These are phyloP conservation scores for Apophysomyces trapeziformis DNA, from an alignment of 371 early-diverging fungal species.

Conservation along the genomic window DNA sequence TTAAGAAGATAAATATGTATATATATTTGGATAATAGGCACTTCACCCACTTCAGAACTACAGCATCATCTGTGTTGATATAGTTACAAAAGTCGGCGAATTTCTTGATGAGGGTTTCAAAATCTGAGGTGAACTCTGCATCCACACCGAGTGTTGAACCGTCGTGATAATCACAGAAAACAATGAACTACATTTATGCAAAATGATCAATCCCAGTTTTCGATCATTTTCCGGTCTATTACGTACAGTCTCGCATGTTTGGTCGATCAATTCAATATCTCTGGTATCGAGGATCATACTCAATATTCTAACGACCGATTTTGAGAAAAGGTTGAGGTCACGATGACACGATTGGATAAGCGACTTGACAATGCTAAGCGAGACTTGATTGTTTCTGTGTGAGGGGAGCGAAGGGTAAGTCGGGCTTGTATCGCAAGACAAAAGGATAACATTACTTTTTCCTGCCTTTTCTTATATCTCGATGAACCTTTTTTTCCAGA, in stretches of 20 bases:
- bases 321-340: constrained; percentile 83
- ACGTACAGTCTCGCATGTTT: constrained; percentile 61
- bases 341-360: constrained; percentile 75
- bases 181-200: constrained; percentile 55
- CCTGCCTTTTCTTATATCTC: constrained; percentile 67
- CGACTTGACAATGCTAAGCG: constrained; percentile 72
- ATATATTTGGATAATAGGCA: not conserved
- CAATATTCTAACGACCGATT: constrained; percentile 61
- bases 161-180: constrained; percentile 67
- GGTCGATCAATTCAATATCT: constrained; percentile 55
- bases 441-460: constrained; percentile 45
- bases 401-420: not conserved
- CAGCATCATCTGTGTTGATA: constrained; percentile 38
- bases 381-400: constrained; percentile 43
- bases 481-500: constrained; percentile 71
- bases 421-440: not conserved
- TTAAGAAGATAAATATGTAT: not conserved
- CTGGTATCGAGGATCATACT: constrained; percentile 57
- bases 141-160: constrained; percentile 74
- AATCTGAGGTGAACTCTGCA: constrained; percentile 64
- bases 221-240: not conserved
- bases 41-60: constrained; percentile 37
- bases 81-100: constrained; percentile 59
- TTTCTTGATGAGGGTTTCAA: constrained; percentile 43
- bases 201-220: not conserved